Evolutionary conservation across 176 grass and related monocot species (phyloP).

Genomic region (Guadua angustifolia): DNA sequence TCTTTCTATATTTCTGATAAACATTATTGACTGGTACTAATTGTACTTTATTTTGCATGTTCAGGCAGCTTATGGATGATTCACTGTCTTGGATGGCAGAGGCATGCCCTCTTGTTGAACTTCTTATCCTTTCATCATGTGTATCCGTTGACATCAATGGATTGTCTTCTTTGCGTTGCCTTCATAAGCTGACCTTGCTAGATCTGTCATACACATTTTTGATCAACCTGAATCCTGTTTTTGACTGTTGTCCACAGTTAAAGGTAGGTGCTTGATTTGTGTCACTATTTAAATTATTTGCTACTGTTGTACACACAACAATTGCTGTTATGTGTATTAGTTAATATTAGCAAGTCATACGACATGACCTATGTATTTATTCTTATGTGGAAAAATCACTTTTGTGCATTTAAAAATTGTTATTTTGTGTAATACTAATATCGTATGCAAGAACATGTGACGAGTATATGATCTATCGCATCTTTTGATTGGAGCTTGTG

Average conservation of each 20-base stretch:
- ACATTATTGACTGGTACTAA: conserved; percentile 16
- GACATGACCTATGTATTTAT: background rate
- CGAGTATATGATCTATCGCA: background rate
- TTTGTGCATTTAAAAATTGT: background rate
- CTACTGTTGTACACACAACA: background rate
- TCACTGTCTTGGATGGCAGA: conserved; percentile 66
- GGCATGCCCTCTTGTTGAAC: conserved; percentile 72
- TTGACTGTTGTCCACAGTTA: conserved; percentile 79
- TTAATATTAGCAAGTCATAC: background rate
- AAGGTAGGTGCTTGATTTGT: conserved; percentile 52
- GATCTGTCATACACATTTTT: conserved; percentile 99
- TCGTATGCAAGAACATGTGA: background rate
- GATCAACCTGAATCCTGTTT: conserved; percentile 83
- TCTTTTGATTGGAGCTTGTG: conserved; percentile 13
- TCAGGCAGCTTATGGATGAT: conserved; percentile 80
- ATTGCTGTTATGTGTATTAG: background rate
- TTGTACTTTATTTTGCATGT: conserved; percentile 46
- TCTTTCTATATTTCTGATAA: conserved; percentile 16
- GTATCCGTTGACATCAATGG: conserved; percentile 66
- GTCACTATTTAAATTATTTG: background rate
- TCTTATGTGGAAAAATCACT: background rate
- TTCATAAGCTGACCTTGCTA: conserved; percentile 73
- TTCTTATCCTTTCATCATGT: conserved; percentile 83
- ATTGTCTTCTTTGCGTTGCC: conserved; percentile 80
- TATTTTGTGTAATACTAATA: background rate